A percentile compares a stretch with the other conserved stretches of the same genome.
These are phyloP conservation scores for Calamus simplicifolius DNA, from an alignment of 176 grass and related monocot genomes.

Conservation along the genomic window DNA sequence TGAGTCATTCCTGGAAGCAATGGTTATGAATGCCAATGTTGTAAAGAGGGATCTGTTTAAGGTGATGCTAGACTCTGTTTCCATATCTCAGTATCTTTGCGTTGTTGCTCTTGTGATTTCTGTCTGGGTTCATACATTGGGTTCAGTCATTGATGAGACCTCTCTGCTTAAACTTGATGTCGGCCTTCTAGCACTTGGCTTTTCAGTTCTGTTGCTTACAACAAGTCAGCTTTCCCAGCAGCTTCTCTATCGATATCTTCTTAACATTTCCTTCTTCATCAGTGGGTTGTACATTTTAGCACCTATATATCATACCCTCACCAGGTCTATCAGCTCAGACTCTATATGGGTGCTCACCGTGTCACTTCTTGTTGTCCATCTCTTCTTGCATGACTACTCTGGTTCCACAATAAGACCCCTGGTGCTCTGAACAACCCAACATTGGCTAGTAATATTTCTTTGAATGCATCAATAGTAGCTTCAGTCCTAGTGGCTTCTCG, in stretches of 20 bases:
- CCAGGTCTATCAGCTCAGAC: slow-evolving; percentile 92
- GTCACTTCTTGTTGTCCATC: slow-evolving; percentile 78
- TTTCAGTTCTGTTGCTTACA: slow-evolving; percentile 58
- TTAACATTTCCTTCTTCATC: slow-evolving; percentile 85
- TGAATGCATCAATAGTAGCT: slow-evolving; percentile 83
- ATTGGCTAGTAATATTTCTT: slow-evolving; percentile 79
- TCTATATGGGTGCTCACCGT: slow-evolving; percentile 75
- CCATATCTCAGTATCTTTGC: slow-evolving; percentile 85
- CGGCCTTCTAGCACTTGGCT: slow-evolving; percentile 58
- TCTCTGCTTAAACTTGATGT: slow-evolving; percentile 76
- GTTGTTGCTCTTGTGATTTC: slow-evolving; percentile 78
- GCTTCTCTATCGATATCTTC: slow-evolving; percentile 56
- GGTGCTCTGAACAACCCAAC: slow-evolving; percentile 82
- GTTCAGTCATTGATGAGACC: slow-evolving; percentile 56
- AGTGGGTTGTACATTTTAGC: slow-evolving; percentile 84
- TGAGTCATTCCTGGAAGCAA: slow-evolving; percentile 80
- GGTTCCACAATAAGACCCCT: slow-evolving; percentile 89
- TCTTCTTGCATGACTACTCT: slow-evolving; percentile 92
- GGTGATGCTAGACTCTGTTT: slow-evolving; percentile 66
- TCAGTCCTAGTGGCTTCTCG: slow-evolving; percentile 85
- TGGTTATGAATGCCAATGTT: slow-evolving; percentile 97
- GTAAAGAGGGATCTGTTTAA: slow-evolving; percentile 76
- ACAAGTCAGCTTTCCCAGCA: slow-evolving; percentile 44
- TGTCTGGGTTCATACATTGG: slow-evolving; percentile 62
- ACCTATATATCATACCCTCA: slow-evolving; percentile 80